A percentile compares a stretch with the other conserved stretches of the same genome.
Conservation (phyloP, 768 basidiomycete species). For the Candolleomyces efflorescens region DNA sequence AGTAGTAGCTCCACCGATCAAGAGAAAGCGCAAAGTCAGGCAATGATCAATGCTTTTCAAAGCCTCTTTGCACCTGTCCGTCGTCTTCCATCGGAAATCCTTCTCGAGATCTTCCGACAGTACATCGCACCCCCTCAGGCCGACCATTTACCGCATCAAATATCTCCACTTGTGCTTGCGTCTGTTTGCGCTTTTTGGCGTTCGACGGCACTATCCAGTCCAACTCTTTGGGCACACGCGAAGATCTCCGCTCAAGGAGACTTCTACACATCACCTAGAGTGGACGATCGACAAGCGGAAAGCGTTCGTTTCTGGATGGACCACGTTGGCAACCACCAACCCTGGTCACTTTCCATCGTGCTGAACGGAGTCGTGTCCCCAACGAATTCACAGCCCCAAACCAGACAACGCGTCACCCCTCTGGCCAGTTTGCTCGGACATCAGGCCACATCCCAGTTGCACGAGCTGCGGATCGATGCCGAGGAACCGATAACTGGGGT, state of each 20-base stretch:
- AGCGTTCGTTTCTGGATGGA: not conserved
- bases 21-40: not conserved
- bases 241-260: not conserved
- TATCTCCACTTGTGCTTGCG: not conserved
- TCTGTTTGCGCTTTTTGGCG: not conserved
- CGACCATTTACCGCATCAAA: not conserved
- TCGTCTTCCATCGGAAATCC: constrained; percentile 1
- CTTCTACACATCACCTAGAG: not conserved
- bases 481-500: not conserved
- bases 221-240: not conserved
- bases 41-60: not conserved
- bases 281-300: not conserved
- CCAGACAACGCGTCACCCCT: not conserved
- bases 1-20: not conserved
- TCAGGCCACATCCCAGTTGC: not conserved
- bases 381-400: too few relatives aligned
- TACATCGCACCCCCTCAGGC: not conserved
- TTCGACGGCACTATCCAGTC: not conserved
- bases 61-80: constrained; percentile 1
- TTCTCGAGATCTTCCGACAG: not conserved
- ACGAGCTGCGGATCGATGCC: not conserved
- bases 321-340: not conserved
- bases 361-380: not conserved
- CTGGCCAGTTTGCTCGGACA: not conserved
- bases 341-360: constrained; percentile 1